These are phyloP conservation scores for Rosa chinensis DNA, from an alignment of 306 rosid genomes.

Conservation along the genomic window DNA sequence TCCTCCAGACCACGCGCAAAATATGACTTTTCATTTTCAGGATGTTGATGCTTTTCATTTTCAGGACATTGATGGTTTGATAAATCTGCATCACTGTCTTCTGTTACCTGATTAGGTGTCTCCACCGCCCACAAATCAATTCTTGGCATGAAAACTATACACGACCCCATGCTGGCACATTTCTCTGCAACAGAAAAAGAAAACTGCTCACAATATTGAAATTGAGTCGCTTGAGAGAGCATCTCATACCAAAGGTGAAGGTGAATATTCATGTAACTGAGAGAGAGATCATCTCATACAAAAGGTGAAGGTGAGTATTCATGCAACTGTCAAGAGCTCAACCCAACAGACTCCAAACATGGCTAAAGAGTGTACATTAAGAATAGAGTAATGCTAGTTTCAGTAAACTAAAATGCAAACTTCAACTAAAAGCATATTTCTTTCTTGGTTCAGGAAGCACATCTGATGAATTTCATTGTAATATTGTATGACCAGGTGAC, in stretches of 20 bases:
- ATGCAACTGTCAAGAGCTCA: background rate
- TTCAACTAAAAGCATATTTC: background rate
- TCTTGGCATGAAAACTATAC: constrained; percentile 84
- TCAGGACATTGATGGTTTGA: constrained; percentile 30
- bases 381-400: background rate
- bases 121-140: constrained; percentile 91
- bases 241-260: background rate
- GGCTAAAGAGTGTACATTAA: background rate
- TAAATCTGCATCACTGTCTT: constrained; percentile 46
- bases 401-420: background rate
- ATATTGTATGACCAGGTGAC: background rate
- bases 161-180: constrained; percentile 64
- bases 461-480: background rate
- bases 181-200: constrained; percentile 60
- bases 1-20: constrained; percentile 35
- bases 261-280: background rate
- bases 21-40: constrained; percentile 33
- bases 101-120: constrained; percentile 40
- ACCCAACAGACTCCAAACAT: background rate
- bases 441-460: background rate
- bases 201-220: background rate
- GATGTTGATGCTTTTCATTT: constrained; percentile 24
- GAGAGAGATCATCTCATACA: background rate
- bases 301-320: background rate
- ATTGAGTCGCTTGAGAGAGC: background rate